Conservation (phyloP, 805 yeast species). For the Schwanniomyces occidentalis region DNA sequence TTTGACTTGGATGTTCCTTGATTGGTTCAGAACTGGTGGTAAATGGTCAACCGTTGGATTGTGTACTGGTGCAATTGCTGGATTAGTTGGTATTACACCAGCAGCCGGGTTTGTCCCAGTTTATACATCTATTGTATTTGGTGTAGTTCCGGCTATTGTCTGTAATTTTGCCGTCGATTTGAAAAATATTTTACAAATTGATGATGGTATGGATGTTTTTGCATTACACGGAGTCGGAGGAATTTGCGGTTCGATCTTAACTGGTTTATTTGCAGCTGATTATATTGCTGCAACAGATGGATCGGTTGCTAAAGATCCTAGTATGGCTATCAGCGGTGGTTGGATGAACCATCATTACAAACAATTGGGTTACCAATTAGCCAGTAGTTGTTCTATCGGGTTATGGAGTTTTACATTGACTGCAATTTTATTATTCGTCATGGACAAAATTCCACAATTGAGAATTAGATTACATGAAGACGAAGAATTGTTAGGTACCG, state of each 20-base stretch:
- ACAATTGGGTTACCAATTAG: constrained; percentile 87
- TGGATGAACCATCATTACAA: constrained; percentile 82
- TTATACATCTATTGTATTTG: constrained; percentile 84
- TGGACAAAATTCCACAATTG: constrained; percentile 79
- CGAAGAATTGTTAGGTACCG: constrained; percentile 87
- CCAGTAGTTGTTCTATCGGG: constrained; percentile 69
- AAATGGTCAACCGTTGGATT: constrained; percentile 93
- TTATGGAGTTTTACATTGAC: constrained; percentile 78
- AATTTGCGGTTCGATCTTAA: constrained; percentile 73
- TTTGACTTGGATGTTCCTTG: constrained; percentile 90
- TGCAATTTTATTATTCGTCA: constrained; percentile 58
- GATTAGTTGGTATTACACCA: constrained; percentile 93
- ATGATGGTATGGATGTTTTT: constrained; percentile 94
- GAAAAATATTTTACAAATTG: constrained; percentile 70
- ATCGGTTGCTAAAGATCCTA: constrained; percentile 36
- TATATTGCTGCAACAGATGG: constrained; percentile 86
- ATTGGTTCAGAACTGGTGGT: constrained; percentile 80
- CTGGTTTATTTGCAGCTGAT: constrained; percentile 92
- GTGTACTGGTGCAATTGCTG: constrained; percentile 92
- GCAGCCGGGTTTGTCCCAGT: constrained; percentile 96
- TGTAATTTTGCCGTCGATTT: constrained; percentile 87
- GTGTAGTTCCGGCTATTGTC: constrained; percentile 70
- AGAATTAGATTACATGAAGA: constrained; percentile 82
- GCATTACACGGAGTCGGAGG: constrained; percentile 96
- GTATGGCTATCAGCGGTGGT: constrained; percentile 64